Base-by-base conservation (phyloP, 2,329 filamentous ascomycete species). In the Calonectria hawksworthii region DNA sequence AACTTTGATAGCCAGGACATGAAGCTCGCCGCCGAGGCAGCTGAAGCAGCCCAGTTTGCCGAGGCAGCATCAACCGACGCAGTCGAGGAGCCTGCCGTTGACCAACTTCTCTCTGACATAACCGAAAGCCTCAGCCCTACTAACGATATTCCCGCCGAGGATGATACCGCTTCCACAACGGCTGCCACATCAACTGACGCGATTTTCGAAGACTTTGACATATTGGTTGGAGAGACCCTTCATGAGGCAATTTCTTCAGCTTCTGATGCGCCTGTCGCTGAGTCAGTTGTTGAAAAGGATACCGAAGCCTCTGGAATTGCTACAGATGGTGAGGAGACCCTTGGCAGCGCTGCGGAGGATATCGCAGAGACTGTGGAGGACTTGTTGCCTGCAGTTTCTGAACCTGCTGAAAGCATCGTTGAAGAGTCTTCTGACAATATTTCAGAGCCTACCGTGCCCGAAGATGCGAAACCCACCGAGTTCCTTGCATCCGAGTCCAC, bases 1-100 rank as follows among this genome's bases (percentile, higher is more conserved):
- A 93, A 98, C 83, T 99, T 98, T 81, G 93, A 94, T 63, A 92
- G 91, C 59, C 93, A 93, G 66, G 87, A 87, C 21, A 90, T 94
- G 80, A 90, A 92, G 66, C 86, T 89, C 13, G 90, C 91, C 51
- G 91, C 88, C 9, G 88, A 90, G 79, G 80, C 70, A 79, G 82
- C 44, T 30, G 66, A 75, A 74, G 80, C 80, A 7, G 78, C 78
- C 9, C 77, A 78, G 64, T 73, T 76, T 51, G 78, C 80, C 8
- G 73, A 74, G 18, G 41, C 41, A 16, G 50, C 61, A 23, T 76
- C 80, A 11, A 84, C 82, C 8, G 83, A 83, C 65, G 75, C 70
- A 65, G 56, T 38, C 7, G 72, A 71, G 36, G 38, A 54, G 5
- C 54, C 82, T 18, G 82, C 80, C 23, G 76, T 82, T 10, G 84